Conservation (phyloP, 2,329 filamentous ascomycete species). For the Arthrobotrys musiformis region DNA sequence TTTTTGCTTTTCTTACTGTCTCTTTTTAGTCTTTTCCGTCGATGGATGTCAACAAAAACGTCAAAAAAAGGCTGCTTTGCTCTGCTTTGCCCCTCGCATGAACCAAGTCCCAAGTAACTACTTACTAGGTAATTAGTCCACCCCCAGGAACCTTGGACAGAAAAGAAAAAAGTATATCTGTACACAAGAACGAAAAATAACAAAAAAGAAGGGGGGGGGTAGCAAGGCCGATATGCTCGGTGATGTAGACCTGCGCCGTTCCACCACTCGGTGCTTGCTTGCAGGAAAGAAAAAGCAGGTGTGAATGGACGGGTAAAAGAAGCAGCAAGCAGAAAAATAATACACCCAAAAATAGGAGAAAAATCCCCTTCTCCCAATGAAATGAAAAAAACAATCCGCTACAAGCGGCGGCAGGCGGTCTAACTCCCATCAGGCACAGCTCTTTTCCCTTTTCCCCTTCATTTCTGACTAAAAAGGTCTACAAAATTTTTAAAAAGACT, state of each 20-base stretch:
- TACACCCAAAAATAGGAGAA: constrained; percentile 45
- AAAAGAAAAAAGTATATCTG: not conserved
- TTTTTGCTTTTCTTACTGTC: not conserved
- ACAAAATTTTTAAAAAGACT: not conserved
- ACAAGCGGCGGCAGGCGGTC: not conserved
- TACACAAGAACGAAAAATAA: not conserved
- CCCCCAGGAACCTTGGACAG: not conserved
- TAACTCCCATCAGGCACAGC: not conserved
- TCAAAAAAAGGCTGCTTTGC: constrained; percentile 29
- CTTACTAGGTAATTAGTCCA: too few species aligned
- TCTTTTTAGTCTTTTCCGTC: constrained; percentile 9
- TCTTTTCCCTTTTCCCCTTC: too few species aligned
- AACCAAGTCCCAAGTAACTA: not conserved
- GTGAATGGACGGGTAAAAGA: not conserved
- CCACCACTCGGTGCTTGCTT: constrained; percentile 6
- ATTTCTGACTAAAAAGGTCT: too few species aligned
- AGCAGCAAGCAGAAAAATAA: not conserved
- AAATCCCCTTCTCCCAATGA: constrained; percentile 22
- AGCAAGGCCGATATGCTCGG: constrained; percentile 41
- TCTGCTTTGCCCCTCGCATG: constrained; percentile 42
- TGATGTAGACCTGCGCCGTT: constrained; percentile 49
- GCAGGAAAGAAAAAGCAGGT: constrained; percentile 1
- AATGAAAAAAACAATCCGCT: constrained; percentile 1
- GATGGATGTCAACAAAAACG: constrained; percentile 40
- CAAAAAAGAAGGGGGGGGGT: not conserved